Evolutionary conservation across 352 stramenopile species (phyloP), one percentile per base, ranked within the genome.

Genomic region (Phytophthora meadii): DNA sequence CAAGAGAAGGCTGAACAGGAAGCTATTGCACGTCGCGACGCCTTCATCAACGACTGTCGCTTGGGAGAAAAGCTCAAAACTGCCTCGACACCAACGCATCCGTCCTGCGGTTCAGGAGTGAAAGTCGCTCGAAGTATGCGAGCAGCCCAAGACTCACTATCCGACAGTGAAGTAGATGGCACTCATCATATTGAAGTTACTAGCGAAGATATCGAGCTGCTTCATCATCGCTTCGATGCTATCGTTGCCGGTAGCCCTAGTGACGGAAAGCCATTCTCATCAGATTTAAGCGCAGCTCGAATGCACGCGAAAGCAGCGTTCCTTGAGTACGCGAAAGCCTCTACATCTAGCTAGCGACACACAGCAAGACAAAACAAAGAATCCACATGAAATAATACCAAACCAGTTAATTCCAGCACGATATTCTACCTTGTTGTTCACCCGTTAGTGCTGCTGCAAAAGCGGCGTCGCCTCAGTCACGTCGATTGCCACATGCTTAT

Each of bases 21-120:
- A 28, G 69, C 65, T 11, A 55, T 45, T 9, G 66, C 61, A 7
- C 74, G 54, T 4, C 69, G 70, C 11, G 37, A 58, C 2, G 67
- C 63, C 1, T 93, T 90, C 27, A 70, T 86, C 42, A 68, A 50
- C 15, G 82, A 93, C 30, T 92, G 82, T 17, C 72, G 71, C 10
- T 65, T 93, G 14, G 65, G 81, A 24, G 69, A 86, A 54, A 58
- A 70, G 34, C 70, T 92, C 25, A 84, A 83, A 36, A 34, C 45
- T 1, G 47, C 62, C 4, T 59, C 76, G 34, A 78, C 73, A 4
- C 77, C 77, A 2, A 41, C 40, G 24, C 58, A 74, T 41, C 73
- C 78, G 25, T 85, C 84, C 2, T 87, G 80, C 48, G 84, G 84
- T 1, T 65, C 84, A 14, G 78, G 64, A 0, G 66, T 82, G 25